Conservation (phyloP, 2,329 filamentous ascomycete genomes). For the Chaetomium olivaceum region DNA sequence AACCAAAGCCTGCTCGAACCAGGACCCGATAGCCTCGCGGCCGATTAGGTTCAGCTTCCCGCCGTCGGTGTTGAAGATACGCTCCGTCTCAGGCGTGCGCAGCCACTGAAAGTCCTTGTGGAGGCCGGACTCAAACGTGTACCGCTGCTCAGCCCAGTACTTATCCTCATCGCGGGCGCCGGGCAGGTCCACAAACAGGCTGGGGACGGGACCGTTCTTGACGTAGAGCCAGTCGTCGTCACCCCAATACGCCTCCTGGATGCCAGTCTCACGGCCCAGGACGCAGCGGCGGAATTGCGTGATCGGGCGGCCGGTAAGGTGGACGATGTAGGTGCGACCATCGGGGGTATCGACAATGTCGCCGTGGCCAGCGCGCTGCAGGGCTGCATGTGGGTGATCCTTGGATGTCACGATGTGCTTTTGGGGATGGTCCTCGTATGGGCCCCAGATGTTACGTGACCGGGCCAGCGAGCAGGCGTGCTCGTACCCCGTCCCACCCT, state of each 20-base stretch:
- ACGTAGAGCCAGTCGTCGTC: constrained; percentile 64
- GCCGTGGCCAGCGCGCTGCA: constrained; percentile 56
- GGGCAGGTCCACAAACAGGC: constrained; percentile 53
- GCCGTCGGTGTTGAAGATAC: constrained; percentile 48
- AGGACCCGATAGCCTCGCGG: constrained; percentile 56
- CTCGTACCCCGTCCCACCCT: constrained; percentile 61
- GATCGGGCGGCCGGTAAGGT: constrained; percentile 53
- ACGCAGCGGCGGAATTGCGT: constrained; percentile 55
- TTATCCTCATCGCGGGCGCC: constrained; percentile 47
- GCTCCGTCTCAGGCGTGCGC: constrained; percentile 55
- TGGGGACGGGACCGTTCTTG: constrained; percentile 58
- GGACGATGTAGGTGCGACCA: constrained; percentile 55
- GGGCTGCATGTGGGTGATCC: constrained; percentile 49
- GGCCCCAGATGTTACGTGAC: constrained; percentile 55
- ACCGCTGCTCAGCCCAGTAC: constrained; percentile 53
- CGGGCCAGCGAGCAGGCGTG: constrained; percentile 63
- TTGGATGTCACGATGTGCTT: constrained; percentile 59
- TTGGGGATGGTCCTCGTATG: constrained; percentile 61
- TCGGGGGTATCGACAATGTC: constrained; percentile 57
- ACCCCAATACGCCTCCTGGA: constrained; percentile 61
- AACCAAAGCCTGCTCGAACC: constrained; percentile 60
- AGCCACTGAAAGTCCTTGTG: constrained; percentile 60
- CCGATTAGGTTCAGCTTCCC: constrained; percentile 51
- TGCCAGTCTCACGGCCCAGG: constrained; percentile 56
- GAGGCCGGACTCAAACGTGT: constrained; percentile 49